phyloP scores from a whole-genome alignment of 75 land plant species.

The Pseudotsuga menziesii region DNA sequence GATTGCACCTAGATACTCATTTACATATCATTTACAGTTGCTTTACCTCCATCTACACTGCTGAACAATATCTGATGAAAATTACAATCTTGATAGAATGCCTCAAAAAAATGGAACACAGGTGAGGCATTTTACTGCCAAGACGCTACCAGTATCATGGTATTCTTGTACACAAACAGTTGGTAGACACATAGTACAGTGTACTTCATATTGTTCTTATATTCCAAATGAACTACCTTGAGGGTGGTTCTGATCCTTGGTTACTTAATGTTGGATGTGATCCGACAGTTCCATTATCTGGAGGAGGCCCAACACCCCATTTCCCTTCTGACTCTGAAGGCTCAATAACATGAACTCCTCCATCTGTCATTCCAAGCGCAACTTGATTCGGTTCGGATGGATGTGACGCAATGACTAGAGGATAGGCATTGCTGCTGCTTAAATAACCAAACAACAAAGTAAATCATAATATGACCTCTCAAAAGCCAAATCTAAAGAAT shows the following conservation, averaged over 20 bases:
- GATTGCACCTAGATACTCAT: neutral
- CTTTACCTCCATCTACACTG: constrained; percentile 3
- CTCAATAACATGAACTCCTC: constrained; percentile 67
- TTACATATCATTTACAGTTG: constrained; percentile 4
- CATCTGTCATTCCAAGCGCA: constrained; percentile 83
- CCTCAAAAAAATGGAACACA: constrained; percentile 4
- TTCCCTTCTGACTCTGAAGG: constrained; percentile 30
- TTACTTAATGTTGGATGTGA: constrained; percentile 8
- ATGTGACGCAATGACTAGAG: constrained; percentile 76
- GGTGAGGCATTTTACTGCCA: neutral
- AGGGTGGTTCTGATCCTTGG: constrained; percentile 8
- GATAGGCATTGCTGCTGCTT: constrained; percentile 34
- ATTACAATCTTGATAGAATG: neutral
- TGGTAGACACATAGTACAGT: neutral
- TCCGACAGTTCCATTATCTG: constrained; percentile 10
- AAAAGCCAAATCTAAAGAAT: constrained; percentile 12
- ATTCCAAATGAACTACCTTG: neutral
- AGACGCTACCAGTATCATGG: neutral
- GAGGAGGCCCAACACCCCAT: constrained; percentile 7
- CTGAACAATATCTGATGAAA: neutral
- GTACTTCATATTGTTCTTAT: neutral
- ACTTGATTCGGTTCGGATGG: constrained; percentile 76
- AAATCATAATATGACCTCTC: neutral
- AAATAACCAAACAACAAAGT: neutral
- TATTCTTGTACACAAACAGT: neutral